Base-by-base conservation (phyloP, 164 flowering plant genomes). In the Aristolochia californica region DNA sequence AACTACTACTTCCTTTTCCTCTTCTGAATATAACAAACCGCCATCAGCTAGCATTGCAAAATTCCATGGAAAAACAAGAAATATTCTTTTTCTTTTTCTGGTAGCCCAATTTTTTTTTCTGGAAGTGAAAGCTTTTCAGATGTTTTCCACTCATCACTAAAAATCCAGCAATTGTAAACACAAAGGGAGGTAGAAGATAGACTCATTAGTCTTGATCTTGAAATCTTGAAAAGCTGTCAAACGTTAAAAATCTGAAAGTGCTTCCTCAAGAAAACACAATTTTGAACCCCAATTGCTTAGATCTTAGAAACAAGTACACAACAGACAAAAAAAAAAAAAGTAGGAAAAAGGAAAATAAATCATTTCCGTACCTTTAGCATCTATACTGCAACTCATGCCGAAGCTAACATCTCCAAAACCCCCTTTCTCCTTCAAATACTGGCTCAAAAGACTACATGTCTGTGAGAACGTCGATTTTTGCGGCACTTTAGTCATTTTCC, bases 371-470 rank as follows among this genome's bases (percentile, higher is more conserved):
- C 61, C 57, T 66, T 53, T 48, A 15, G 27, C 55, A 16, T 70
- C 73, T 0, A 38, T 30, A 65, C 28, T 61, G 67, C 67, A 57
- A 50, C 61, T 60, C 54, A 78, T 70, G 11, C 77, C 80, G 20
- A 80, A 73, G 53, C 59, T 75, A 48, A 85, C 76, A 62, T 81
- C 85, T 59, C 83, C 79, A 13, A 81, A 66, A 21, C 70, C 51
- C 5, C 84, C 82, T 13, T 75, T 74, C 72, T 76, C 83, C 67
- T 84, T 87, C 68, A 87, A 27, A 67, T 84, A 87, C 70, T 76
- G 83, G 57, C 88, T 83, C 70, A 87, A 69, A 45, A 79, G 65
- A 56, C 43, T 81, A 60, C 91, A 87, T 2, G 77, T 87, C 67
- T 71, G 81, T 1, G 80, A 58, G 70, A 84, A 87, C 56, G 61